phyloP scores from a whole-genome alignment of 1,284 basidiomycete genomes.

The Termitomyces sp. region DNA sequence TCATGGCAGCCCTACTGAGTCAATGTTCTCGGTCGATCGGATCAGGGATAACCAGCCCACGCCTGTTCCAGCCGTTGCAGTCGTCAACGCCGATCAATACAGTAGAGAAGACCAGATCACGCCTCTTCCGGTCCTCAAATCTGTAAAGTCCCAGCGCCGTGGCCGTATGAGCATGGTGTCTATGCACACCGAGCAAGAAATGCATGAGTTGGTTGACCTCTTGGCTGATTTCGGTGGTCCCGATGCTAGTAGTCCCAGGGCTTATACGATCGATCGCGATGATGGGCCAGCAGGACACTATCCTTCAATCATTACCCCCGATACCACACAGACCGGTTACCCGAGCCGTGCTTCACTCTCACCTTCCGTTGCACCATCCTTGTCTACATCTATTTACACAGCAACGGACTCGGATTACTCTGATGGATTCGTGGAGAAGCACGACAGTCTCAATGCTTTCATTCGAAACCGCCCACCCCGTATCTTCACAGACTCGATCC shows the following conservation, averaged over 20 bases:
- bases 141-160: conserved; percentile 11
- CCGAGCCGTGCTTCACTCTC: conserved; percentile 12
- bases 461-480: conserved; percentile 15
- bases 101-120: conserved; percentile 17
- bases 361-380: conserved; percentile 11
- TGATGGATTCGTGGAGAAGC: conserved; percentile 10
- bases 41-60: background rate
- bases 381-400: conserved; percentile 13
- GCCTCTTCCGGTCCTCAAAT: conserved; percentile 15
- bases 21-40: background rate
- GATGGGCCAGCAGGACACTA: conserved; percentile 4
- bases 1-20: background rate
- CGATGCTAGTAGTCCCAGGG: conserved; percentile 2
- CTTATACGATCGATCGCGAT: background rate
- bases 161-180: conserved; percentile 28
- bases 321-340: background rate
- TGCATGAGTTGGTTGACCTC: conserved; percentile 33
- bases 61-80: conserved; percentile 2
- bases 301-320: background rate
- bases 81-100: background rate
- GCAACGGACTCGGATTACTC: conserved; percentile 15
- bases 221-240: conserved; percentile 22
- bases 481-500: conserved; percentile 16
- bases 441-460: conserved; percentile 8
- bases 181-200: conserved; percentile 30